Evolutionary conservation across 2,329 filamentous ascomycete species (phyloP).

Genomic region (Hymenoscyphus albidus): DNA sequence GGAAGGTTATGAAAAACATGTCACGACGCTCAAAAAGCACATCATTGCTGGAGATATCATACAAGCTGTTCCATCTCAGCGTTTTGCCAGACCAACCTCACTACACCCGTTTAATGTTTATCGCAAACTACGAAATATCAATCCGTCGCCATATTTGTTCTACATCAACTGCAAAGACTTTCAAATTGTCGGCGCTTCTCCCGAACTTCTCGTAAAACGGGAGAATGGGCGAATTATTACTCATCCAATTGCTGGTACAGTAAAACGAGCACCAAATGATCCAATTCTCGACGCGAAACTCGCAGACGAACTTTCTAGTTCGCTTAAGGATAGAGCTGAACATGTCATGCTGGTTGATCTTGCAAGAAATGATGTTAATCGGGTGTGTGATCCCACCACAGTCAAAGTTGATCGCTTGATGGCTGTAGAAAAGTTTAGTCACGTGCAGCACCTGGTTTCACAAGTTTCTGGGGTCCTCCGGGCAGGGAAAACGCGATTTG

Average conservation of each 20-base stretch:
- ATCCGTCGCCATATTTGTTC: conserved; percentile 96
- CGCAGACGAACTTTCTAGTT: conserved; percentile 71
- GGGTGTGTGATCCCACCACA: conserved; percentile 84
- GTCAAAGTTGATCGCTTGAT: conserved; percentile 91
- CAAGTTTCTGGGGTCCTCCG: conserved; percentile 91
- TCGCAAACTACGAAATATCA: conserved; percentile 91
- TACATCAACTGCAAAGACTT: conserved; percentile 90
- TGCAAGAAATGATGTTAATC: conserved; percentile 93
- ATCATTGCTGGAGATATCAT: conserved; percentile 93
- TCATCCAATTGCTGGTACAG: conserved; percentile 94
- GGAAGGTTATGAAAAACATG: conserved; percentile 85
- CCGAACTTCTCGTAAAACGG: conserved; percentile 89
- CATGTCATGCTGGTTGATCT: conserved; percentile 98
- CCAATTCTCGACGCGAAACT: conserved; percentile 77
- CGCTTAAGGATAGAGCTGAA: conserved; percentile 87
- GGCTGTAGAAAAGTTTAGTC: conserved; percentile 91
- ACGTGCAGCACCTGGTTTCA: conserved; percentile 95
- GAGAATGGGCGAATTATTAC: conserved; percentile 86
- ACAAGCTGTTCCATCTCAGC: conserved; percentile 92
- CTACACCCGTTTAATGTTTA: conserved; percentile 98
- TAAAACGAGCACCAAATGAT: conserved; percentile 78
- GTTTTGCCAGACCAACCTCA: conserved; percentile 82
- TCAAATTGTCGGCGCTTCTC: conserved; percentile 91
- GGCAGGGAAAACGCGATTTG: conserved; percentile 80
- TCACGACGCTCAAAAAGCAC: conserved; percentile 81